Conservation (phyloP, 139 green algal species). For the Auxenochlorella protothecoides region DNA sequence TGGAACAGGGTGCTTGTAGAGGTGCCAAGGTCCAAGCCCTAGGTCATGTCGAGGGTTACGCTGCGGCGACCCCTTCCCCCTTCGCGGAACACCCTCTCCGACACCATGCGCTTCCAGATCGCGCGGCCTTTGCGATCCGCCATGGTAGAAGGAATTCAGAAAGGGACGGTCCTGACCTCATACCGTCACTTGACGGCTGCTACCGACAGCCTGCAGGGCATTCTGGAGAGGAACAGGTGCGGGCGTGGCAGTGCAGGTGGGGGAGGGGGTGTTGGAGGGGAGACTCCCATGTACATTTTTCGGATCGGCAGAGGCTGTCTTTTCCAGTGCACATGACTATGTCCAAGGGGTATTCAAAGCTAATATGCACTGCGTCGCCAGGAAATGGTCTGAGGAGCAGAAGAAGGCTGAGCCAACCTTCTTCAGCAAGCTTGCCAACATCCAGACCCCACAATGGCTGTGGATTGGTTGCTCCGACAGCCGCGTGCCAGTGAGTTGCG, state of each 20-base stretch:
- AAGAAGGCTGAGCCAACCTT: constrained; percentile 27
- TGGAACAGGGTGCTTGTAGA: too few relatives aligned
- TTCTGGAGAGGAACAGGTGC: constrained; percentile 4
- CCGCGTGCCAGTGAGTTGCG: constrained; percentile 35
- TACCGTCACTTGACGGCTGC: background rate
- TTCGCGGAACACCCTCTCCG: too few relatives aligned
- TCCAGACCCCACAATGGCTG: constrained; percentile 61
- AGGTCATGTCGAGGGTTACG: too few relatives aligned
- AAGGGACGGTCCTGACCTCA: too few relatives aligned
- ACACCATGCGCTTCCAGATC: too few relatives aligned
- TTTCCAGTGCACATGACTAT: background rate
- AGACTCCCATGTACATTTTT: background rate
- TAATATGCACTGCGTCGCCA: background rate
- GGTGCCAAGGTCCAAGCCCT: too few relatives aligned
- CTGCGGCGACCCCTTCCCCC: too few relatives aligned
- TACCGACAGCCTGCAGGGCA: background rate
- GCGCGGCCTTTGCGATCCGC: too few relatives aligned
- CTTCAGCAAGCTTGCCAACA: constrained; percentile 31
- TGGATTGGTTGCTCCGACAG: constrained; percentile 76
- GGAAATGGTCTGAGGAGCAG: constrained; percentile 28
- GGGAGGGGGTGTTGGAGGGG: too few relatives aligned
- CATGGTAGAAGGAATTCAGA: too few relatives aligned
- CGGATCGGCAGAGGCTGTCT: background rate
- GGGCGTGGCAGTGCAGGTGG: too few relatives aligned
- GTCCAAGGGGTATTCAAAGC: too few relatives aligned